Base-by-base conservation (phyloP, 2,329 filamentous ascomycete genomes). In the Parafenestella ontariensis region DNA sequence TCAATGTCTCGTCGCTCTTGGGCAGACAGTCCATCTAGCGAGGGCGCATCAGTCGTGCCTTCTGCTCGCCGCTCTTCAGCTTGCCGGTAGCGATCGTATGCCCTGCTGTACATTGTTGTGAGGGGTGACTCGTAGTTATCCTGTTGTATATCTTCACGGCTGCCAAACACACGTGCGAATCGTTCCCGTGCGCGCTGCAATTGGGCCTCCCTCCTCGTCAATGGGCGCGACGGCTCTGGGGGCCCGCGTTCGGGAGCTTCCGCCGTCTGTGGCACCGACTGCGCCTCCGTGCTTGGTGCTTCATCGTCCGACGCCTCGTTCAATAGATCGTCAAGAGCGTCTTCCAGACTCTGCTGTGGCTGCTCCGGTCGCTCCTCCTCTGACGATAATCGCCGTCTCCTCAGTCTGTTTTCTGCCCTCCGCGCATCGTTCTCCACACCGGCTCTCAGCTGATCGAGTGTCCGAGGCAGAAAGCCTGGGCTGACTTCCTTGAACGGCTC, bases 91-190 rank as follows among this genome's bases (percentile, higher is more conserved):
- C 79, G 71, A 17, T 76, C 76, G 52, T 69, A 73, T 1, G 80
- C 79, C 44, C 79, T 64, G 17, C 68, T 75, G 62, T 80, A 82
- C 77, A 82, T 78, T 54, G 74, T 72, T 17, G 77, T 75, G 11
- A 82, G 77, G 0, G 80, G 80, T n/a, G 77, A 79, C 50, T 79
- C 75, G 58, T 82, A 82, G 28, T 79, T 75, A 3, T 80, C 78
- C 3, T 73, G 74, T n/a, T 78, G 67, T 46, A 82, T 71, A 10
- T 82, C 79, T 56, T 82, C 80, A 10, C 79, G 66, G 0, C 76
- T 77, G 13, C 80, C 80, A 53, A 81, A 82, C 0, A 81, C 62
- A 9, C 79, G 70, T 5, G 54, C 56, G 17, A 72, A 62, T 17
- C 68, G 61, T 40, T 75, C 71, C 36, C 64, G 56, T 2, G 66